Conservation (phyloP, 208 protist species). For the Herpetomonas samuelpessoai region DNA sequence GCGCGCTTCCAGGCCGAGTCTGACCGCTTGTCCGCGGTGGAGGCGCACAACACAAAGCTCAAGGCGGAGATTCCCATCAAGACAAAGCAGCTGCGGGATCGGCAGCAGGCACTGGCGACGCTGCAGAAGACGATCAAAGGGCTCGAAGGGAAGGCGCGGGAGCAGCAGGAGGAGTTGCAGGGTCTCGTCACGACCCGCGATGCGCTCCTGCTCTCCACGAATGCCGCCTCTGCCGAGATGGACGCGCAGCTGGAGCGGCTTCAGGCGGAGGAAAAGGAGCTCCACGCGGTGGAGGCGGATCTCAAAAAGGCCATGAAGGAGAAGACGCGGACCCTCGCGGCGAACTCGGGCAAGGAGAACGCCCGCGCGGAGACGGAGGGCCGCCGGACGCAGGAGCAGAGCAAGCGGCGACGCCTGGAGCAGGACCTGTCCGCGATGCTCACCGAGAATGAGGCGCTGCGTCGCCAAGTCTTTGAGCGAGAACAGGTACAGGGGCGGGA, state of each 20-base stretch:
- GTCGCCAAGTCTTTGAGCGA: slow-evolving; percentile 90
- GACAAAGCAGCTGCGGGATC: slow-evolving; percentile 65
- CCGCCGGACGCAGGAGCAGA: slow-evolving; percentile 80
- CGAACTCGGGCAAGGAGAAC: slow-evolving; percentile 66
- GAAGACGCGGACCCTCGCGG: slow-evolving; percentile 62
- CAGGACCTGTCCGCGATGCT: slow-evolving; percentile 88
- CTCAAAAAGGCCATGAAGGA: slow-evolving; percentile 56
- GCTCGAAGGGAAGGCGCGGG: slow-evolving; percentile 39
- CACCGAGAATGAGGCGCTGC: slow-evolving; percentile 83
- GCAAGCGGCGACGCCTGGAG: slow-evolving; percentile 87
- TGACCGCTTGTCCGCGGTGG: slow-evolving; percentile 70
- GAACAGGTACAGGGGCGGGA: slow-evolving; percentile 91
- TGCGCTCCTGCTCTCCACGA: slow-evolving; percentile 40
- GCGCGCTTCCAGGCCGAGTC: slow-evolving; percentile 69
- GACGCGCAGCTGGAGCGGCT: slow-evolving; percentile 57
- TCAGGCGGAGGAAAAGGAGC: slow-evolving; percentile 51
- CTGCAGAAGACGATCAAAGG: slow-evolving; percentile 24
- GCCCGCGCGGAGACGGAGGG: slow-evolving; percentile 53
- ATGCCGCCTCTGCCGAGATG: slow-evolving; percentile 46
- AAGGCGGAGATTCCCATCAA: slow-evolving; percentile 85
- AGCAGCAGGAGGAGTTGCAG: slow-evolving; percentile 60
- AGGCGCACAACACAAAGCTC: slow-evolving; percentile 80
- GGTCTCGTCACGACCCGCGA: slow-evolving; percentile 49
- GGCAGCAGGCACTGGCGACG: slow-evolving; percentile 64
- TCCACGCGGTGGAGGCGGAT: slow-evolving; percentile 56